Conservation (phyloP, 164 flowering plant genomes). For the Kingdonia uniflora region DNA sequence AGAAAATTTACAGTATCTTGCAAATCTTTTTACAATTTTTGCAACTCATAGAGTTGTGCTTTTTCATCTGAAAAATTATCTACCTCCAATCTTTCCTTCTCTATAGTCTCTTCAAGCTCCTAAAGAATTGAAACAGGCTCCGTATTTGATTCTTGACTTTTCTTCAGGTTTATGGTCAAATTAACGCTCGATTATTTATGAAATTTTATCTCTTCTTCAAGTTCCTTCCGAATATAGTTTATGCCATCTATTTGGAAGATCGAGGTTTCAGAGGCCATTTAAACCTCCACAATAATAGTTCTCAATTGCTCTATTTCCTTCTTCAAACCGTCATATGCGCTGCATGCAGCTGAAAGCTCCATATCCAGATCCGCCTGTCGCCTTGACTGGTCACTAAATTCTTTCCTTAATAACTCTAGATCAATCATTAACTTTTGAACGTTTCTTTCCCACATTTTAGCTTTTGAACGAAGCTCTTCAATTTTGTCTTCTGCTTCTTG, state of each 20-base stretch:
- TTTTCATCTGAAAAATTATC: conserved; percentile 34
- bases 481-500: conserved; percentile 60
- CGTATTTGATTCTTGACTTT: conserved; percentile 74
- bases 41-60: conserved; percentile 23
- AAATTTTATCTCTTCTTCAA: conserved; percentile 50
- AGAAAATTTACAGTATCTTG: conserved; percentile 28
- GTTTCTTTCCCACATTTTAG: conserved; percentile 83
- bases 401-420: conserved; percentile 45
- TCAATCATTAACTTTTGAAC: conserved; percentile 59
- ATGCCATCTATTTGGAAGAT: conserved; percentile 19
- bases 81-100: conserved; percentile 59
- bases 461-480: conserved; percentile 59
- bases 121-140: conserved; percentile 81
- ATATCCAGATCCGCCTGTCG: conserved; percentile 33
- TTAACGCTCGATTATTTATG: conserved; percentile 49
- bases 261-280: conserved; percentile 16
- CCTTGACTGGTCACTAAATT: conserved; percentile 47
- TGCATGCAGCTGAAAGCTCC: conserved; percentile 54
- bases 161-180: conserved; percentile 36
- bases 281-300: conserved; percentile 28
- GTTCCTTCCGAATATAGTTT: conserved; percentile 29
- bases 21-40: conserved; percentile 42
- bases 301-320: conserved; percentile 47
- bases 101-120: conserved; percentile 67
- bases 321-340: conserved; percentile 52